Evolutionary conservation across 768 basidiomycete species (phyloP).

Genomic region (Lactarius tabidus): DNA sequence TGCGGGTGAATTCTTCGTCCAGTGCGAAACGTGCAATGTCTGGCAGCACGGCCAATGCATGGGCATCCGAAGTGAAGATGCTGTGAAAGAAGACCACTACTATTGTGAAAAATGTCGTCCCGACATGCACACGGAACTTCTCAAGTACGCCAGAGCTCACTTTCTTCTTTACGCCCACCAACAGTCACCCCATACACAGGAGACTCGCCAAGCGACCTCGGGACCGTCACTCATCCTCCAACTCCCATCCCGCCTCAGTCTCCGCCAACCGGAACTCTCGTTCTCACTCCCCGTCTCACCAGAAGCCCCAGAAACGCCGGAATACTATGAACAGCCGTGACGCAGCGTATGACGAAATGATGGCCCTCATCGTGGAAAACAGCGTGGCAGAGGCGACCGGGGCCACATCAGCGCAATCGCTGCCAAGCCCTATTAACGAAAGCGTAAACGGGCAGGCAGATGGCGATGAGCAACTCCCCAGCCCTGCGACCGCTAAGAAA

Average conservation of each 20-base stretch:
- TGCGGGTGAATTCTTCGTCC: constrained; percentile 95
- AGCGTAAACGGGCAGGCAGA: constrained; percentile 39
- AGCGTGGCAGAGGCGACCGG: constrained; percentile 72
- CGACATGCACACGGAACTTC: constrained; percentile 74
- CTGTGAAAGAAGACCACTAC: constrained; percentile 75
- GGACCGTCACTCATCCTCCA: constrained; percentile 53
- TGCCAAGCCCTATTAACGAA: constrained; percentile 35
- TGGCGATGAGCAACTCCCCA: constrained; percentile 46
- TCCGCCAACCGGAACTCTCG: constrained; percentile 56
- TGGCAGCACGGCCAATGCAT: constrained; percentile 99
- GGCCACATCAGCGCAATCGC: constrained; percentile 49
- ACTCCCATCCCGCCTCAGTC: constrained; percentile 32
- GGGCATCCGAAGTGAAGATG: constrained; percentile 78
- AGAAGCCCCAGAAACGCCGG: constrained; percentile 75
- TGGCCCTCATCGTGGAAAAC: constrained; percentile 51
- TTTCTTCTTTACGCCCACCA: constrained; percentile 24
- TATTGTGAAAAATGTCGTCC: constrained; percentile 93
- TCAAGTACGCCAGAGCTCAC: constrained; percentile 54
- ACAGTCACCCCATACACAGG: constrained; percentile 37
- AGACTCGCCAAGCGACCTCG: constrained; percentile 63
- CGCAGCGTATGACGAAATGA: constrained; percentile 86
- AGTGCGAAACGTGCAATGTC: constrained; percentile 94
- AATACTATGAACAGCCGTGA: constrained; percentile 99
- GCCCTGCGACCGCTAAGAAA: constrained; percentile 43
- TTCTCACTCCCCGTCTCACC: constrained; percentile 64